Evolutionary conservation across 768 basidiomycete species (phyloP).

Genomic region (Suillus occidentalis): DNA sequence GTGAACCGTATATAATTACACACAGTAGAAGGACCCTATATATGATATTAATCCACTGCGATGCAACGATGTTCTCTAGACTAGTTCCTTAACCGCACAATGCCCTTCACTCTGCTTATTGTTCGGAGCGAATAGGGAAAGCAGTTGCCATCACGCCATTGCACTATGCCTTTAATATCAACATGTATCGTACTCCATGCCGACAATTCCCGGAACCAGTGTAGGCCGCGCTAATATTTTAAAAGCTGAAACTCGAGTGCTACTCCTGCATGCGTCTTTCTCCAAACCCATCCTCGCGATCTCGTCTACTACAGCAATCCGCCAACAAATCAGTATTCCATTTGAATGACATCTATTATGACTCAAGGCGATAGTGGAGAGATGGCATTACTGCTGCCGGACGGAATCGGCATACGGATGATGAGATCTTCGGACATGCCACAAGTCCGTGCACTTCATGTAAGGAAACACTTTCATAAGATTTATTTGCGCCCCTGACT

Average conservation of each 20-base stretch:
- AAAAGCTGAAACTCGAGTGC: not conserved
- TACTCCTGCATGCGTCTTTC: not conserved
- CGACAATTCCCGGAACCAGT: not conserved
- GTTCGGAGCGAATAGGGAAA: not conserved
- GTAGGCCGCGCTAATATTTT: not conserved
- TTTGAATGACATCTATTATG: not conserved
- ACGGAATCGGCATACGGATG: constrained; percentile 19
- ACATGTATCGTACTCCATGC: not conserved
- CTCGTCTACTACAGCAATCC: not conserved
- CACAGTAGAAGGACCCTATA: not conserved
- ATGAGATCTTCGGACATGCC: constrained; percentile 32
- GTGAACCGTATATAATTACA: not conserved
- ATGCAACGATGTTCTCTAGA: not conserved
- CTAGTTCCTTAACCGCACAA: not conserved
- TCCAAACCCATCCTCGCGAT: not conserved
- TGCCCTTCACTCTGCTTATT: not conserved
- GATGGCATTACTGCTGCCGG: not conserved
- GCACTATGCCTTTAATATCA: not conserved
- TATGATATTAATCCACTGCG: not conserved
- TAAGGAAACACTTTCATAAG: constrained; percentile 10
- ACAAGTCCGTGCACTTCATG: constrained; percentile 28
- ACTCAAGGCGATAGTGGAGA: not conserved
- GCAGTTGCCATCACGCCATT: not conserved
- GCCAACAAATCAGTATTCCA: not conserved
- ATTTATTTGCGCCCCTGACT: not conserved